Conservation (phyloP, 2,329 filamentous ascomycete species). For the Neurospora sp. region DNA sequence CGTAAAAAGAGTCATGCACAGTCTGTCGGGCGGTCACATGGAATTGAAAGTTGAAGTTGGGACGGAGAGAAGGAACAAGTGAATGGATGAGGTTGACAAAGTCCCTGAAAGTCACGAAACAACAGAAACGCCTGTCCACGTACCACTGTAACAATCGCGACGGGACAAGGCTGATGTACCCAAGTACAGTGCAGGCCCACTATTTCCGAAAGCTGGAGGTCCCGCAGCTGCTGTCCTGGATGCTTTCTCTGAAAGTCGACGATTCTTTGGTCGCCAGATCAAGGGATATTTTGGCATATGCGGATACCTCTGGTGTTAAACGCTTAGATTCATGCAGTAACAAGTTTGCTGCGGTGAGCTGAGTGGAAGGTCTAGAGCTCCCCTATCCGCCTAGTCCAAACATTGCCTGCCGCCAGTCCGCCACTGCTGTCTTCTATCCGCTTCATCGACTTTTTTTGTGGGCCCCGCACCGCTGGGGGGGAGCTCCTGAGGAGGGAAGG, state of each 20-base stretch:
- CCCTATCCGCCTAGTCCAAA: background rate
- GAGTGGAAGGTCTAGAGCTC: background rate
- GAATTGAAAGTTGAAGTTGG: background rate
- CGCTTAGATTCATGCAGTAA: background rate
- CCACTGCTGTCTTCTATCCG: constrained; percentile 11
- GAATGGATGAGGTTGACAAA: constrained; percentile 1
- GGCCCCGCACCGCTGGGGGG: constrained; percentile 10
- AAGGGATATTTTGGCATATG: background rate
- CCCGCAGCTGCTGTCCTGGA: background rate
- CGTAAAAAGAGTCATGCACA: background rate
- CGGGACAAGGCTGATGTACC: background rate
- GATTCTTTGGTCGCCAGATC: background rate
- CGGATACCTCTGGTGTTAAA: background rate
- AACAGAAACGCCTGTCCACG: background rate
- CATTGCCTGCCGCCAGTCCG: background rate
- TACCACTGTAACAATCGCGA: background rate
- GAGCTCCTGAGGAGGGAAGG: constrained; percentile 5
- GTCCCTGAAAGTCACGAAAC: background rate
- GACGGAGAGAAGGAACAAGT: background rate
- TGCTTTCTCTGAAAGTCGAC: background rate
- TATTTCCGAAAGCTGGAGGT: background rate
- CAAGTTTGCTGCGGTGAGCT: background rate
- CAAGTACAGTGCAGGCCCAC: background rate
- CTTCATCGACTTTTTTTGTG: constrained; percentile 16
- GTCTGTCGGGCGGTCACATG: background rate